Base-by-base conservation (phyloP, 768 basidiomycete species). In the Pleurotus salmoneostramineus region DNA sequence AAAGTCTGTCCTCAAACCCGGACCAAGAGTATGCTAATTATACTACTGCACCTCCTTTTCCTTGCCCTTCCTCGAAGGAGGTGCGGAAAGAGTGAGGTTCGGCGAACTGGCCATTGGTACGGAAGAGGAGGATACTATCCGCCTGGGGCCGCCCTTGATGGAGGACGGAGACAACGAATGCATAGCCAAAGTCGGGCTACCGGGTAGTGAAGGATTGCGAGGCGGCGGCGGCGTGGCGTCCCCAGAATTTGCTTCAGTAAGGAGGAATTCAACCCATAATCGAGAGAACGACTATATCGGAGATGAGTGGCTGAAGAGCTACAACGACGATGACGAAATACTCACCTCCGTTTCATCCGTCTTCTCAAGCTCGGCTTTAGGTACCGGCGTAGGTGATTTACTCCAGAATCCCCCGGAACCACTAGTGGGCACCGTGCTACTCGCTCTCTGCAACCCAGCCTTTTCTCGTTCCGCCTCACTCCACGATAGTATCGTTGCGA, bases 191-290 rank as follows among this genome's bases (percentile, higher is more conserved):
- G 63, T 66, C 15, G 77, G 75, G 31, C 71, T 74, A 2, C 63
- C 65, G 14, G 76, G 74, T 17, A 72, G 65, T 4, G 74, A 77
- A 6, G 64, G 65, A 46, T 69, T 65, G 14, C 66, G 64, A n/a
- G 68, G 65, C 7, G 68, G 61, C 6, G 68, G 60, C 33, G 68
- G 60, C 6, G 65, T 43, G 46, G n/a, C 12, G 56, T 76, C 72
- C 12, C 79, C 80, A 5, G 77, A 63, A 1, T 82, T 78, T 0
- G 95, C 88, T 75, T 99, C 96, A 21, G 94, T 96, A 61, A 99
- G 86, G 3, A 99, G 81, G 69, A 96, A 99, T 71, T 99, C 97
- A 48, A 99, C 96, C 88, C 95, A 99, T 8, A 98, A 82, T 48
- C 95, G 91, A 40, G 93, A 95, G 75, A 99, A 99, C 0, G 94